Base-by-base conservation (phyloP, 495 filamentous ascomycete genomes). In the Penicillium cosmopolitanum region DNA sequence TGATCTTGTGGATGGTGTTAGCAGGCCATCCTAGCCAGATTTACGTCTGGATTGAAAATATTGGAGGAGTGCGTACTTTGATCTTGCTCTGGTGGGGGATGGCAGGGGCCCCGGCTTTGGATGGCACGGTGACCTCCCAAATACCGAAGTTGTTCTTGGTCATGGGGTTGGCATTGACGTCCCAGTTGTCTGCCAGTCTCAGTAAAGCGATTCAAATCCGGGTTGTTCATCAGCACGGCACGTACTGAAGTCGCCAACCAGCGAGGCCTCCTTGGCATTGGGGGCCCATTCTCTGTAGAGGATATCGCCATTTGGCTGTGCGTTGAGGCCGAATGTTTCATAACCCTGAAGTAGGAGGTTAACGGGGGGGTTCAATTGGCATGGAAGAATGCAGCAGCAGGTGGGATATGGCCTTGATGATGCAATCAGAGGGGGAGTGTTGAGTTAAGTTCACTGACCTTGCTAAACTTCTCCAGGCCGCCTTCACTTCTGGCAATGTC, bases 161-260 rank as follows among this genome's bases (percentile, higher is more conserved):
- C 95, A 98, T 96, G 43, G 86, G 88, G 63, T 92, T 89, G 18
- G 91, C 84, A 50, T 85, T 83, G 63, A 86, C 76, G 69, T 94
- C 87, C 96, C 96, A 98, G 62, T 86, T 87, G 77, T 98, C 92
- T 96, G 63, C 70, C 50, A 74, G 65, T 67, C 55, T 76, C 64
- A 77, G 70, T 68, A 66, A 65, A 51, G 51, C 50, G 52, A 60
- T 65, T 58, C 19, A 21, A 50, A 38, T 47, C 25, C 42, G 16
- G 13, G 55, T 46, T 23, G 47, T n/a, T 23, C 23, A n/a, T 4
- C 11, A 51, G 43, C 34, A 21, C 18, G 9, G 23, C 55, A 73
- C 83, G 51, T 82, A 96, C 92, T 98, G 80, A 98, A 98, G 58
- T 98, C 95, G 54, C 95, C 95, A 60, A 98, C 89, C n/a, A 98